Percentiles rank a stretch among this genome's conserved stretches.
These are phyloP conservation scores for Trichoderma pleuroti DNA, from an alignment of 2,329 filamentous ascomycete species.

Conservation along the genomic window DNA sequence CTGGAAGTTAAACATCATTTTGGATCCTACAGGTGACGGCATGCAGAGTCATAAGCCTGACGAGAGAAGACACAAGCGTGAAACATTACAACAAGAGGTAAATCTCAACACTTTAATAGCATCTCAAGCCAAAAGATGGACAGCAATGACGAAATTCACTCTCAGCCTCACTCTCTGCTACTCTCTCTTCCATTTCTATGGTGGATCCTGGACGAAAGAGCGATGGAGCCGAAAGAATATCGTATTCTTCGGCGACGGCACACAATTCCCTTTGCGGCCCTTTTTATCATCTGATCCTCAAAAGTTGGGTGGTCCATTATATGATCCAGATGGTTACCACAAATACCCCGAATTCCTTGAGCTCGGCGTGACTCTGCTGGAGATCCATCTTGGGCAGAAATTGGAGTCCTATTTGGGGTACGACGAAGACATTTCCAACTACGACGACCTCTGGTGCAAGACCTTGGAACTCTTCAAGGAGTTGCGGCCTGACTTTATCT, in stretches of 20 bases:
- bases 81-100: neutral
- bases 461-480: neutral
- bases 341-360: neutral
- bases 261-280: neutral
- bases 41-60: neutral
- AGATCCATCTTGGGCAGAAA: neutral
- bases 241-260: neutral
- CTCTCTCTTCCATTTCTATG: neutral
- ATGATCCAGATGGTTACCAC: neutral
- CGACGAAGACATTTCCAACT: neutral
- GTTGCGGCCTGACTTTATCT: neutral
- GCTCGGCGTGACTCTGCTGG: neutral
- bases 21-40: neutral
- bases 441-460: neutral
- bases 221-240: neutral
- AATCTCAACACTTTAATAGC: neutral
- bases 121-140: neutral
- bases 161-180: neutral
- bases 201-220: neutral
- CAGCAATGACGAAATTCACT: neutral
- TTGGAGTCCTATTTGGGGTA: neutral
- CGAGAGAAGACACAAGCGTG: neutral
- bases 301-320: neutral
- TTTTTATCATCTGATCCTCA: neutral
- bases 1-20: neutral